These are phyloP conservation scores for Hypoxylon trugodes DNA, from an alignment of 495 filamentous ascomycete species.

Conservation along the genomic window DNA sequence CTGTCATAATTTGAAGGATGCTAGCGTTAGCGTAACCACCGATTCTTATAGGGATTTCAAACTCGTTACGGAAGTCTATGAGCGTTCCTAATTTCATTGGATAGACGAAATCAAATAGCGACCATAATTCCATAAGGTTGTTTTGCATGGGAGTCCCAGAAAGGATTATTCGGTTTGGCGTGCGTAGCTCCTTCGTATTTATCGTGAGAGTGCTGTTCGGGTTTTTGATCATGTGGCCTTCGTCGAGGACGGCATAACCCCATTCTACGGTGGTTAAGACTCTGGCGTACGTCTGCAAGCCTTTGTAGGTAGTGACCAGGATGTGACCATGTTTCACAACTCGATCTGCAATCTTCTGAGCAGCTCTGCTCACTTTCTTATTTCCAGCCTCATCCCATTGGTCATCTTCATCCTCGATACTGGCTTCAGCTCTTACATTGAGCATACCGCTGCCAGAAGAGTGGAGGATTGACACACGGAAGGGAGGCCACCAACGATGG, in stretches of 20 bases:
- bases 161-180: conserved; percentile 87
- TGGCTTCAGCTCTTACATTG: conserved; percentile 73
- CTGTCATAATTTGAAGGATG: conserved; percentile 90
- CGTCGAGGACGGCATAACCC: conserved; percentile 93
- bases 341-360: conserved; percentile 78
- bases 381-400: conserved; percentile 54
- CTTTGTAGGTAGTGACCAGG: conserved; percentile 92
- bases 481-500: conserved; percentile 95
- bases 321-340: conserved; percentile 91
- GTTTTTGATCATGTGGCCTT: conserved; percentile 97
- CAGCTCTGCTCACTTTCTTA: conserved; percentile 63
- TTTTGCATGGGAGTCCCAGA: conserved; percentile 99
- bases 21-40: conserved; percentile 94
- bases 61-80: conserved; percentile 85
- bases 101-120: conserved; percentile 94
- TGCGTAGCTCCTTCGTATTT: conserved; percentile 88
- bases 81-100: conserved; percentile 94
- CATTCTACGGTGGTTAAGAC: conserved; percentile 82
- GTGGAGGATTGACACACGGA: conserved; percentile 94
- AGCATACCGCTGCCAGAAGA: conserved; percentile 96
- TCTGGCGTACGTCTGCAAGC: conserved; percentile 84
- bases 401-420: conserved; percentile 72
- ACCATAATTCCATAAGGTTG: conserved; percentile 96
- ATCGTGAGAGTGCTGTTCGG: conserved; percentile 92
- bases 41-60: conserved; percentile 89